Evolutionary conservation across 768 basidiomycete genomes (phyloP).

Genomic region (Termitomyces sp.): DNA sequence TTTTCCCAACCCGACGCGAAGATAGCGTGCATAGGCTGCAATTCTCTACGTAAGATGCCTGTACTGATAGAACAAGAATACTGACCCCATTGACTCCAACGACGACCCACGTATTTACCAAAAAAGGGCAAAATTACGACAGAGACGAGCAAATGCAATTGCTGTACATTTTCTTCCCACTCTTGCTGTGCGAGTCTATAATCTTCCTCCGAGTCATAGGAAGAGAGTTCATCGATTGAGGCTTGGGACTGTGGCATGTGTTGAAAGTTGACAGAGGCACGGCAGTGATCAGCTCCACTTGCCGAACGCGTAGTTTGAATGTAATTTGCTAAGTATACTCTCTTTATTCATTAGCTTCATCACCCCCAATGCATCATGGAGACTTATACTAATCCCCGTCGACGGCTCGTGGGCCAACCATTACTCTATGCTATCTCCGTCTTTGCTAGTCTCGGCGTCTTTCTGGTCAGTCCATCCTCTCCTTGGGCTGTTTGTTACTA

Average conservation of each 20-base stretch:
- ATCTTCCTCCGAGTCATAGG: conserved; percentile 69
- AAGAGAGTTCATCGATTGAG: conserved; percentile 61
- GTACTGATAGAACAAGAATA: conserved; percentile 17
- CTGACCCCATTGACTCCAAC: conserved; percentile 85
- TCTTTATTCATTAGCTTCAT: conserved; percentile 9
- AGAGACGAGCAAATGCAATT: conserved; percentile 78
- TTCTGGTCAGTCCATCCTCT: conserved; percentile 57
- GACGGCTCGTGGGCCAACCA: conserved; percentile 72
- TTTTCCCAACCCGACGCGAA: conserved; percentile 59
- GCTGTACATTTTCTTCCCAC: conserved; percentile 89
- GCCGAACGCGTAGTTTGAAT: conserved; percentile 9
- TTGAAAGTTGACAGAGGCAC: neutral
- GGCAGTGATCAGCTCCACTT: conserved; percentile 14
- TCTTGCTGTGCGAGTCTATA: conserved; percentile 79
- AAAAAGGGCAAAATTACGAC: conserved; percentile 82
- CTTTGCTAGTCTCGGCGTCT: conserved; percentile 83
- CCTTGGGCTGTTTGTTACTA: neutral
- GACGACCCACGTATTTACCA: conserved; percentile 86
- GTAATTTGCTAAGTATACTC: neutral
- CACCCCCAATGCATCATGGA: conserved; percentile 55
- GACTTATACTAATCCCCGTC: conserved; percentile 28
- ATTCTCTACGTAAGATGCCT: conserved; percentile 7
- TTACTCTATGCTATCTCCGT: conserved; percentile 78
- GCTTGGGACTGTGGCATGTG: conserved; percentile 60
- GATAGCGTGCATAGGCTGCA: conserved; percentile 70